Base-by-base conservation (phyloP, 352 stramenopile species). In the Phytophthora rubi region DNA sequence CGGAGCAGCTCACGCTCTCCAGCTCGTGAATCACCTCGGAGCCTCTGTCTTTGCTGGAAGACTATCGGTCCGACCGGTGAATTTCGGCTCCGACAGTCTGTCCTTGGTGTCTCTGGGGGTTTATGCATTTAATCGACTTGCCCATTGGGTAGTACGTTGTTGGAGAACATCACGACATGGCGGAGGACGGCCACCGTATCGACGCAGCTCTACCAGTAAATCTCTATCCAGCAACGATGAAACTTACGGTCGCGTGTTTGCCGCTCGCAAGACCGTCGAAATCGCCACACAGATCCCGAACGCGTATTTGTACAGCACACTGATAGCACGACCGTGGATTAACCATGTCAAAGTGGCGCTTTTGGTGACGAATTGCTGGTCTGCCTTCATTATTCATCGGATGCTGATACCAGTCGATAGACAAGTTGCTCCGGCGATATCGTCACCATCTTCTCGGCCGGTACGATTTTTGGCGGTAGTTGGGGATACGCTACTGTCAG, bases 251-350 rank as follows among this genome's bases (percentile, higher is more conserved):
- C 10, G 64, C 13, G 51, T 63, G 0, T 83, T 88, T 16, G 57
- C 76, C 0, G 4, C 68, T 2, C 76, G 74, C 0, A 83, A 89
- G 32, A 53, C 80, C 2, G 12, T 89, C 1, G 79, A 89, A 55
- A 74, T 87, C 49, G 64, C 64, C 8, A 82, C 72, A 4, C 82
- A 88, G 42, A 64, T 78, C 1, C 48, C 71, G 3, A 81, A 86
- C 39, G 71, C 77, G 6, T 88, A 88, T 60, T 62, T 69, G 6
- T 77, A 75, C 30, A 89, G 83, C 37, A 51, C 71, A 1, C 53
- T 80, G 0, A 75, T 91, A n/a, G 68, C 81, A 0, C 73, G 72
- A 13, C 56, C 71, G 12, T 88, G 79, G 80, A 76, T 88, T 54
- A 91, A 91, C 52, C 72, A 80, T 47, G 30, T 75, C 6, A 85